phyloP scores from a whole-genome alignment of 805 yeast genomes.

The Vanderwaltozyma tropicalis region DNA sequence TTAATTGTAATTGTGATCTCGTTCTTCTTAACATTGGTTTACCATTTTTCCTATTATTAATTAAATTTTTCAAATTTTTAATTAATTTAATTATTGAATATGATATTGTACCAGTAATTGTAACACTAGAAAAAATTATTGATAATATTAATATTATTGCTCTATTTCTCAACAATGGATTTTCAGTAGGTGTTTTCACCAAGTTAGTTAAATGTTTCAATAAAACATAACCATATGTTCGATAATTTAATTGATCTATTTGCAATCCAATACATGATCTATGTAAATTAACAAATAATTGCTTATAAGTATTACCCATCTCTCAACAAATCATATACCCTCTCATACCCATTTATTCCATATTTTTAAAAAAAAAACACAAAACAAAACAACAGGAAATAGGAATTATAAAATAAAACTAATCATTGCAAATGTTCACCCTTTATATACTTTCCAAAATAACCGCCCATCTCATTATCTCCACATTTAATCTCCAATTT shows the following conservation, averaged over 20 bases:
- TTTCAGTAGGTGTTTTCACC: constrained; percentile 14
- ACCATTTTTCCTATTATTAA: constrained; percentile 1
- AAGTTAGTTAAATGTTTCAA: constrained; percentile 15
- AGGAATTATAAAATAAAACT: not conserved
- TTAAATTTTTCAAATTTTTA: not conserved
- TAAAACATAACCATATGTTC: constrained; percentile 9
- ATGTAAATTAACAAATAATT: constrained; percentile 8
- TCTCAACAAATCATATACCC: constrained; percentile 2
- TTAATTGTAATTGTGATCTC: constrained; percentile 21
- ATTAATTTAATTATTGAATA: not conserved
- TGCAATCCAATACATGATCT: constrained; percentile 16
- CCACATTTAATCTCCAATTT: not conserved
- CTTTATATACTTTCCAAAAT: not conserved
- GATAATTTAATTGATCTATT: constrained; percentile 10
- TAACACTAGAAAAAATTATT: not conserved
- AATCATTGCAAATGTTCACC: not conserved
- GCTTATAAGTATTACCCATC: constrained; percentile 3
- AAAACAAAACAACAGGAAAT: not conserved
- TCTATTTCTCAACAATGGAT: constrained; percentile 4
- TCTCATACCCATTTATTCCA: not conserved
- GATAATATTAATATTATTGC: not conserved
- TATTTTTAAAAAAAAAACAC: not conserved
- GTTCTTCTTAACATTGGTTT: constrained; percentile 16
- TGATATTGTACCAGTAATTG: not conserved
- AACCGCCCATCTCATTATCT: constrained; percentile 3